phyloP scores from a whole-genome alignment of 2,329 filamentous ascomycete genomes.

The Plectosphaerella sp. region DNA sequence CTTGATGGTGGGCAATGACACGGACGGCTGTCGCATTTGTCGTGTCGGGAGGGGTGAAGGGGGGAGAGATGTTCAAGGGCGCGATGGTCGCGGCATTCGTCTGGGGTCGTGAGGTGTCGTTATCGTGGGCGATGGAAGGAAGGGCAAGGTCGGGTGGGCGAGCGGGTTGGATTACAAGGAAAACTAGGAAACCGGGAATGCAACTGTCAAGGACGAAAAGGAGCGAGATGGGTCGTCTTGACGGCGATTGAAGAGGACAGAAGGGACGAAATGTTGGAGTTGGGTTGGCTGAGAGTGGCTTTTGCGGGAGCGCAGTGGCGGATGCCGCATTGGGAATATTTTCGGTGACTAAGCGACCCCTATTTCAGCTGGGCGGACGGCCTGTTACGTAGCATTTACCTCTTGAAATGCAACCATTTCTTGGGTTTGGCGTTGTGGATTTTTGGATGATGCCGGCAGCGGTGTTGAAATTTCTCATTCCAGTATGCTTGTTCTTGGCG shows the following conservation, averaged over 20 bases:
- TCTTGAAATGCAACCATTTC: too few relatives aligned
- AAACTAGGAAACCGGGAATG: slow-evolving; percentile 1
- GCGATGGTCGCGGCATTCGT: slow-evolving; percentile 14
- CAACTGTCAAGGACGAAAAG: slow-evolving; percentile 5
- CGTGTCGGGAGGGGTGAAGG: slow-evolving; percentile 1
- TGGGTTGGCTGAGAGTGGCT: slow-evolving; percentile 17
- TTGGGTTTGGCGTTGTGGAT: too few relatives aligned
- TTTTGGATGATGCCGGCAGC: too few relatives aligned
- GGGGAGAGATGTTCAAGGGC: slow-evolving; percentile 4
- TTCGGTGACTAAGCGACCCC: too few relatives aligned
- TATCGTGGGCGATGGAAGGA: background rate
- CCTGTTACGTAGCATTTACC: too few relatives aligned
- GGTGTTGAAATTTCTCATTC: too few relatives aligned
- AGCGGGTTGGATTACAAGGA: background rate
- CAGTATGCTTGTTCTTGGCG: too few relatives aligned
- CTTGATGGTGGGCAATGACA: slow-evolving; percentile 59
- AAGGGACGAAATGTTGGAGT: background rate
- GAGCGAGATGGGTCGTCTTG: slow-evolving; percentile 1
- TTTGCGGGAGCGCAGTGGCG: slow-evolving; percentile 1
- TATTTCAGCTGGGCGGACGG: too few relatives aligned
- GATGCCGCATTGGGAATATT: too few relatives aligned
- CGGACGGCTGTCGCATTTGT: slow-evolving; percentile 60
- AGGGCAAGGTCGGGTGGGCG: background rate
- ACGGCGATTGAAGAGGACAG: background rate
- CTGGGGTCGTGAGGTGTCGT: background rate